phyloP scores from a whole-genome alignment of 495 filamentous ascomycete species.

The Penicillium malachiteum region DNA sequence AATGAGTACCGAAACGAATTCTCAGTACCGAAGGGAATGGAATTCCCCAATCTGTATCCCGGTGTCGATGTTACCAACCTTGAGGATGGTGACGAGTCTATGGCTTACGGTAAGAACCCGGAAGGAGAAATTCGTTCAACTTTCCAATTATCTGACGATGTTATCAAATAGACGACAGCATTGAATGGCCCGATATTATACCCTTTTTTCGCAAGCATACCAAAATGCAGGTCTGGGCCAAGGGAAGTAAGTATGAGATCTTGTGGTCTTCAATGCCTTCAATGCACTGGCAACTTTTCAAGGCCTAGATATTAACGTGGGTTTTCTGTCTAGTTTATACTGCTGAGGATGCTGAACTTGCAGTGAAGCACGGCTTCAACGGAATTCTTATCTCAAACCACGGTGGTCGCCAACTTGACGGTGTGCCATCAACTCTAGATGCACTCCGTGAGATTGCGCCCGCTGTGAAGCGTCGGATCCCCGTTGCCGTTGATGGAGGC shows the following conservation, averaged over 20 bases:
- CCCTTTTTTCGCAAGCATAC: slow-evolving; percentile 85
- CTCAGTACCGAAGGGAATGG: slow-evolving; percentile 33
- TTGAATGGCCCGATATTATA: slow-evolving; percentile 36
- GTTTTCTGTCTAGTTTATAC: slow-evolving; percentile 6
- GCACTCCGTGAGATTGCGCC: slow-evolving; percentile 47
- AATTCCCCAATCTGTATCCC: slow-evolving; percentile 28
- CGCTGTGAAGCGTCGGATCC: slow-evolving; percentile 43
- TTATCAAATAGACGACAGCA: slow-evolving; percentile 61
- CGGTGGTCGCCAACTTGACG: slow-evolving; percentile 36
- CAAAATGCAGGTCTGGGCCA: slow-evolving; percentile 86
- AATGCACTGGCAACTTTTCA: too few species aligned
- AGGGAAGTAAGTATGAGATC: slow-evolving; percentile 54
- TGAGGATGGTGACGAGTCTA: slow-evolving; percentile 3
- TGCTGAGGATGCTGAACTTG: slow-evolving; percentile 49
- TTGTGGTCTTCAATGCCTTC: neutral
- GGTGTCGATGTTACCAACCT: neutral
- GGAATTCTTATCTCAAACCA: slow-evolving; percentile 50
- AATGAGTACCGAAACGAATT: slow-evolving; percentile 48
- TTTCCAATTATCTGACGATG: too few species aligned
- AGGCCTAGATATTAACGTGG: too few species aligned
- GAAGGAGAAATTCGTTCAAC: too few species aligned
- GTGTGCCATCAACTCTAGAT: slow-evolving; percentile 41
- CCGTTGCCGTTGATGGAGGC: slow-evolving; percentile 50
- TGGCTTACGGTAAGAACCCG: slow-evolving; percentile 25
- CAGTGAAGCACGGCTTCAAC: slow-evolving; percentile 49